Evolutionary conservation across 2,329 filamentous ascomycete species (phyloP), one percentile per base, ranked within the genome.

Genomic region (Rosellinia necatrix): DNA sequence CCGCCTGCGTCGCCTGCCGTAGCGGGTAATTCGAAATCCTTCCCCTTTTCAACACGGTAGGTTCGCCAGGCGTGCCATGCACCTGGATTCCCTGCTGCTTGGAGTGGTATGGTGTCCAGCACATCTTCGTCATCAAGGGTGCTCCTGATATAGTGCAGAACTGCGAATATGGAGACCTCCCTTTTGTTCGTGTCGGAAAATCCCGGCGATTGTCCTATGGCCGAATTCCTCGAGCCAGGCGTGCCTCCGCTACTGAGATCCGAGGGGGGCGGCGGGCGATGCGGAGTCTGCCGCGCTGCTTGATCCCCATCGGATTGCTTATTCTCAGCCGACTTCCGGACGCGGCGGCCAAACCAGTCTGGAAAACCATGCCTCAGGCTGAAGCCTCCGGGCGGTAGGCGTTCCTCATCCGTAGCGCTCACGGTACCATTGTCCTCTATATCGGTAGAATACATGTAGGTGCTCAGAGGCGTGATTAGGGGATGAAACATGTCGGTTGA

Each of bases 401-500:
- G 81, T 70, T 96, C 90, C 29, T 91, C 87, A 65, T 96, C 91
- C 2, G 86, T 88, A 7, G 91, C 90, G 70, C 90, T 93, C 59
- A 92, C 88, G 0, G 90, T 91, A 43, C 90, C 90, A 53, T 83
- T 82, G 59, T 86, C 87, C 59, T 89, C 84, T 30, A 89, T 85
- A 54, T 89, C 87, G 59, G 90, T 92, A 37, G 91, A 89, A 76
- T 96, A 96, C 70, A 91, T 94, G 74, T 96, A 96, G 3, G 91
- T 96, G n/a, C 92, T 96, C 59, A 96, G 81, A 32, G 94, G 92
- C 6, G 92, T 92, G 64, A 97, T 87, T 37, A 99, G 81, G 15
- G 93, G 93, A 71, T 99, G 93, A 72, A 97, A 99, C 64, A 97
- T 88, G 71, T 97, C 93, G 64, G 91, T 96, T 41, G 86, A 84